Percentiles rank a stretch among this genome's conserved stretches.
Conservation (phyloP, 2,329 filamentous ascomycete genomes). For the Alternaria solani region DNA sequence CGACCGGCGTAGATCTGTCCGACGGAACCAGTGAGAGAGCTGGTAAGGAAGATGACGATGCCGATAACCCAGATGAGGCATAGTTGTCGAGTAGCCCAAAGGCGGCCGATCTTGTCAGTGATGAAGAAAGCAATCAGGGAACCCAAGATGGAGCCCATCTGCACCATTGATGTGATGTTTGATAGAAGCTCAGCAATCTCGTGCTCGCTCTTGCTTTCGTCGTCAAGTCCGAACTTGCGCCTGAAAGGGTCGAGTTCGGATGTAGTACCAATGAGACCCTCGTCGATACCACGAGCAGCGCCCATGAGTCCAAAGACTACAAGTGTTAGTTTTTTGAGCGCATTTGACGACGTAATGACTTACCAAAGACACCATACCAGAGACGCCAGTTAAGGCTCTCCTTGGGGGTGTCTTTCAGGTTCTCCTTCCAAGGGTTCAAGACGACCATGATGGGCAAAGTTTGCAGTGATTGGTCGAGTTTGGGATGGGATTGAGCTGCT, state of each 20-base stretch:
- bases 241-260: conserved; percentile 52
- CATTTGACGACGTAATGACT: conserved; percentile 3
- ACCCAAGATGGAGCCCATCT: conserved; percentile 77
- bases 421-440: conserved; percentile 49
- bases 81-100: conserved; percentile 55
- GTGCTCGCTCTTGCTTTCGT: conserved; percentile 36
- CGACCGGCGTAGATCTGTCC: conserved; percentile 69
- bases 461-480: neutral
- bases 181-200: conserved; percentile 51
- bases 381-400: conserved; percentile 80
- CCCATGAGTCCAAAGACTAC: conserved; percentile 74
- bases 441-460: conserved; percentile 31
- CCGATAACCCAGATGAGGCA: conserved; percentile 53
- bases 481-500: conserved; percentile 3
- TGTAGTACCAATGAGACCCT: conserved; percentile 78
- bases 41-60: conserved; percentile 53
- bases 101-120: conserved; percentile 55
- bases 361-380: conserved; percentile 74
- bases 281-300: conserved; percentile 79
- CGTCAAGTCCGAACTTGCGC: conserved; percentile 49
- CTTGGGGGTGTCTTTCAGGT: conserved; percentile 70
- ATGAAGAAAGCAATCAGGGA: conserved; percentile 68
- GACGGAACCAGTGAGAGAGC: conserved; percentile 46
- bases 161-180: conserved; percentile 83
- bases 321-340: conserved; percentile 14